Base-by-base conservation (phyloP, 78 protist genomes). In the Tieghemostelium lacteum region DNA sequence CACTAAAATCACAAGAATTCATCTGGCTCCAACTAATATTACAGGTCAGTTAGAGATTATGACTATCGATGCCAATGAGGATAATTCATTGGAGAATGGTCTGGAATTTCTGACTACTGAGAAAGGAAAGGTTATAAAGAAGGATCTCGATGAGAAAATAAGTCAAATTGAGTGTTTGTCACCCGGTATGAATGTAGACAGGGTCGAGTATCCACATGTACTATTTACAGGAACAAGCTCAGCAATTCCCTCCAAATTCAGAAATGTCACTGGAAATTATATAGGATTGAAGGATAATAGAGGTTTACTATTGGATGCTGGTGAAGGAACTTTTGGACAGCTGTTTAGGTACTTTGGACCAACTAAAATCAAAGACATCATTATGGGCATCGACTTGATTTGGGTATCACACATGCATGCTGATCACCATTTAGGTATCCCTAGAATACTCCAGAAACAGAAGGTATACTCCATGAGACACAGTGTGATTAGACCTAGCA, bases 371-470 rank as follows among this genome's bases (percentile, higher is more conserved):
- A 10, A 54, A n/a, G 64, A 60, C 34, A 20, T 92, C 29, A 33
- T 87, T 1, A 42, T 12, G 19, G 16, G 28, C 26, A 28, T 93
- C 31, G 10, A 19, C 17, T 17, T 80, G 22, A 49, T 98, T 10
- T 97, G 89, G 94, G 45, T 98, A 29, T 97, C 98, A 19, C 99
- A 98, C 95, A 65, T 94, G 70, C 99, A 98, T 65, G 99, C 99
- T 7, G 99, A 98, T 92, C 99, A 98, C 78, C 97, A 97, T 73
- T 77, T 98, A 8, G 99, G 99, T 14, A 22, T 55, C 8, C 61
- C 71, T 20, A n/a, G 50, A 7, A 24, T 83, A 19, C 0, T 83
- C 2, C 42, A 58, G 19, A 58, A 60, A 29, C 33, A 61, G 24
- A 7, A 6, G 0, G 34, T 19, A 5, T 57, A 19, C 16, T 7